Percentiles rank a stretch among this genome's conserved stretches.
Conservation (phyloP, 2,329 filamentous ascomycete species). For the Berkeleyomyces basicola region DNA sequence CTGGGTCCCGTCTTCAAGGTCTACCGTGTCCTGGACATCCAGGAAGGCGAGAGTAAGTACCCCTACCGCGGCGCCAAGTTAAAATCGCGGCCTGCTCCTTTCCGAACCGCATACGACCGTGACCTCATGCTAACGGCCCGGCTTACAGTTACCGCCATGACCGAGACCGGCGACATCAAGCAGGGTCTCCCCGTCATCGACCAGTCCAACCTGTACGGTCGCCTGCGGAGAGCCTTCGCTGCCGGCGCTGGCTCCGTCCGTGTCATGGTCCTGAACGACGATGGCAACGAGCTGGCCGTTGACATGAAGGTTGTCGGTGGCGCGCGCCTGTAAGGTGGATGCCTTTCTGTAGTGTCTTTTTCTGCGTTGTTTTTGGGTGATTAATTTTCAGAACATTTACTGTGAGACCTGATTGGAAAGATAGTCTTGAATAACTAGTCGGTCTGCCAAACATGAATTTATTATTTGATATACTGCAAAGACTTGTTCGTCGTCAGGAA, state of each 20-base stretch:
- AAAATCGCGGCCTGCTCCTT: background rate
- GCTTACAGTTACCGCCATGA: slow-evolving; percentile 71
- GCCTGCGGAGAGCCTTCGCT: slow-evolving; percentile 71
- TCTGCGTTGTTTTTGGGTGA: slow-evolving; percentile 6
- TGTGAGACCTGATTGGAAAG: background rate
- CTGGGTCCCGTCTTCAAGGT: slow-evolving; percentile 99
- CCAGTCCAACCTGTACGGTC: slow-evolving; percentile 75
- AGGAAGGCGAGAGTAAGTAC: slow-evolving; percentile 44
- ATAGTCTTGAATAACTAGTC: background rate
- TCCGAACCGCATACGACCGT: slow-evolving; percentile 8
- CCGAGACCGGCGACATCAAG: slow-evolving; percentile 97
- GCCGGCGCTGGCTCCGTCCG: slow-evolving; percentile 86
- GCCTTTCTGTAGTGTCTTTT: background rate
- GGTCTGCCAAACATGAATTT: slow-evolving; percentile 1
- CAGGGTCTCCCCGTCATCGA: slow-evolving; percentile 83
- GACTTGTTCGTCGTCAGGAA: background rate
- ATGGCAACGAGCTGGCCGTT: slow-evolving; percentile 84
- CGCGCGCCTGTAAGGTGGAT: slow-evolving; percentile 42
- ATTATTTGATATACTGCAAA: background rate
- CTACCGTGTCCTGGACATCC: slow-evolving; percentile 96
- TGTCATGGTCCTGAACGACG: slow-evolving; percentile 88
- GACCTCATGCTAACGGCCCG: slow-evolving; percentile 12
- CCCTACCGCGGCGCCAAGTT: slow-evolving; percentile 3
- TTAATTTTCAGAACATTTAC: slow-evolving; percentile 5
- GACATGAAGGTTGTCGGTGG: slow-evolving; percentile 98